Percentiles rank a stretch among this genome's conserved stretches.
Evolutionary conservation across 805 yeast genomes (phyloP).

Genomic region (Cyberlindnera xylosilytica): DNA sequence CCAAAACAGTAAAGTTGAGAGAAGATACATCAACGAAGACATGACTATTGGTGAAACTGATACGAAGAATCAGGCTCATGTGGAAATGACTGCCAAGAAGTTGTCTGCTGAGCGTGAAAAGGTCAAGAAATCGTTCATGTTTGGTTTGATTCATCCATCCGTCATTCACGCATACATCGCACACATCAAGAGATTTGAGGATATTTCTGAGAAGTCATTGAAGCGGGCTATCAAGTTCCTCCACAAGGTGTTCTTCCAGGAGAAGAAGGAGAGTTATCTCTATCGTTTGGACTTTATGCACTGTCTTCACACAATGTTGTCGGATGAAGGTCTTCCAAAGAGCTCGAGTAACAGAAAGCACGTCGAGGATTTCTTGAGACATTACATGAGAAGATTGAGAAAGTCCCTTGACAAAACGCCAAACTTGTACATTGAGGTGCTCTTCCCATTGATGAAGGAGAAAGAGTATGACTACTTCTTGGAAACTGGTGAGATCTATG

Average conservation of each 20-base stretch:
- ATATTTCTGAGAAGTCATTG: constrained; percentile 56
- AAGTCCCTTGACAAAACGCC: constrained; percentile 48
- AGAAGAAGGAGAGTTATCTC: constrained; percentile 54
- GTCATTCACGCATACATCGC: constrained; percentile 65
- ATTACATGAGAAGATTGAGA: constrained; percentile 59
- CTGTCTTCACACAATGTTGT: constrained; percentile 49
- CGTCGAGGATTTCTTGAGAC: constrained; percentile 60
- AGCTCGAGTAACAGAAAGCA: constrained; percentile 49
- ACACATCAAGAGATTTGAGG: constrained; percentile 57
- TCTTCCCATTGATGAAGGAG: constrained; percentile 58
- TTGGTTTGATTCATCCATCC: constrained; percentile 50
- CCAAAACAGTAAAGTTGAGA: constrained; percentile 32
- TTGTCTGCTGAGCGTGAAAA: constrained; percentile 35
- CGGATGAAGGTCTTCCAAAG: constrained; percentile 47
- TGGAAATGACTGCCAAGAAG: constrained; percentile 30
- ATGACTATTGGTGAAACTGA: constrained; percentile 35
- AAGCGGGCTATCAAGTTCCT: constrained; percentile 66
- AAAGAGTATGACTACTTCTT: constrained; percentile 48
- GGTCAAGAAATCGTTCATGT: constrained; percentile 41
- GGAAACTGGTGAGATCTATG: constrained; percentile 50
- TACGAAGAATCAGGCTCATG: constrained; percentile 25
- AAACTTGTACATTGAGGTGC: constrained; percentile 55
- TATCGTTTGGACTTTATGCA: constrained; percentile 74
- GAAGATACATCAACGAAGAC: constrained; percentile 25
- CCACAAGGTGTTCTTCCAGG: constrained; percentile 63